Percentiles rank a stretch among this genome's conserved stretches.
phyloP scores from a whole-genome alignment of 805 yeast genomes.

The Metschnikowia drakensbergensis region DNA sequence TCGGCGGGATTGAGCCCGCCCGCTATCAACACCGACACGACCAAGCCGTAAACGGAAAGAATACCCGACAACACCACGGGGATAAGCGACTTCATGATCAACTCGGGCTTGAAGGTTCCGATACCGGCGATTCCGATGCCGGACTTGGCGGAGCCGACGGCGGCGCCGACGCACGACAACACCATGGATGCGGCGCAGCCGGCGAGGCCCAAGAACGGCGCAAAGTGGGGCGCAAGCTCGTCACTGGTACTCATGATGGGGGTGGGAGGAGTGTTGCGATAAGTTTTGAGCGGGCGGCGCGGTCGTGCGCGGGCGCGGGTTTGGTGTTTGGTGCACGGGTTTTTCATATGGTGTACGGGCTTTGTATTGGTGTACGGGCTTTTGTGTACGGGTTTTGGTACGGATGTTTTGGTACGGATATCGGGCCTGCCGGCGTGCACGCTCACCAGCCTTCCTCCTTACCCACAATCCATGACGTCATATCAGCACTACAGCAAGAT shows the following conservation, averaged over 20 bases:
- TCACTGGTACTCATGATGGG: constrained; percentile 29
- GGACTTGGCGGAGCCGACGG: constrained; percentile 96
- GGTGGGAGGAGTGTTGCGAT: background rate
- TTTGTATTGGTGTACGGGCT: too few relatives aligned
- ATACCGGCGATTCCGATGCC: constrained; percentile 98
- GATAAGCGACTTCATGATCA: constrained; percentile 90
- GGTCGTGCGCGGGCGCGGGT: background rate
- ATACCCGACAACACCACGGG: constrained; percentile 99
- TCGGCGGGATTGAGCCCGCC: constrained; percentile 78
- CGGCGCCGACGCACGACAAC: constrained; percentile 94
- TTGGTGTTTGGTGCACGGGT: too few relatives aligned
- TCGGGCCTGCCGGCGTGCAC: background rate
- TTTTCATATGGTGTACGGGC: too few relatives aligned
- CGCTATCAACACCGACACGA: constrained; percentile 93
- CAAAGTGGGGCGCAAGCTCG: constrained; percentile 84
- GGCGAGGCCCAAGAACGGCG: constrained; percentile 97
- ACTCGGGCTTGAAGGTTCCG: constrained; percentile 95
- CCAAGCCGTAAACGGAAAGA: constrained; percentile 92
- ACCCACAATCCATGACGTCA: constrained; percentile 17
- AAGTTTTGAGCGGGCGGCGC: background rate
- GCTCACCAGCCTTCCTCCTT: background rate
- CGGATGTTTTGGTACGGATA: too few relatives aligned
- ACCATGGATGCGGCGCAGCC: constrained; percentile 95
- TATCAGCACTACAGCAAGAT: constrained; percentile 37
- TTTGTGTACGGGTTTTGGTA: too few relatives aligned